These are phyloP conservation scores for Starmerella stellata DNA, from an alignment of 805 yeast species.

Conservation along the genomic window DNA sequence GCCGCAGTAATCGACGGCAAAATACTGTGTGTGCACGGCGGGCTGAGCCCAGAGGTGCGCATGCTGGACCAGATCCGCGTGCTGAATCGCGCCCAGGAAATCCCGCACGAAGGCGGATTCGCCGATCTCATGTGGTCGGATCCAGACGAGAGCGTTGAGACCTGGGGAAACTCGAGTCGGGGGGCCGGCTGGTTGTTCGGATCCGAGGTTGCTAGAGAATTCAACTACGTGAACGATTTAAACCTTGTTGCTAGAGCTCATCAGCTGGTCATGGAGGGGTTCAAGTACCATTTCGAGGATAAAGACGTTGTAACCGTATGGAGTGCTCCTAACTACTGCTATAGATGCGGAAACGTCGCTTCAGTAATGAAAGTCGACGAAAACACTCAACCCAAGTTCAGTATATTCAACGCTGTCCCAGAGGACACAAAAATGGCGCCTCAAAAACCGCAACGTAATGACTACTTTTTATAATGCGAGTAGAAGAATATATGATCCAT, in stretches of 20 bases:
- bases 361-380: slow-evolving; percentile 93
- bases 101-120: slow-evolving; percentile 97
- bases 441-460: slow-evolving; percentile 24
- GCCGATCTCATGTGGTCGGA: slow-evolving; percentile 97
- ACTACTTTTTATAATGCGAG: slow-evolving; percentile 23
- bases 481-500: no score
- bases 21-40: slow-evolving; percentile 92
- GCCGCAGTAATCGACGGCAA: slow-evolving; percentile 94
- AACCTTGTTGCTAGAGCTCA: slow-evolving; percentile 88
- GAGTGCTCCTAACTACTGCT: slow-evolving; percentile 95
- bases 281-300: slow-evolving; percentile 87
- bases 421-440: slow-evolving; percentile 32
- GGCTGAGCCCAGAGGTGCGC: slow-evolving; percentile 88
- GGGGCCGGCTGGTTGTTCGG: slow-evolving; percentile 99
- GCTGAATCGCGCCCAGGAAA: slow-evolving; percentile 88
- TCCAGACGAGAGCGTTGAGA: slow-evolving; percentile 80
- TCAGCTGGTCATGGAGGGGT: slow-evolving; percentile 97
- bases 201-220: slow-evolving; percentile 80
- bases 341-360: slow-evolving; percentile 95
- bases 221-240: slow-evolving; percentile 83
- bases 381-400: slow-evolving; percentile 69
- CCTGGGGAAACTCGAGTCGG: slow-evolving; percentile 95
- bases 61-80: slow-evolving; percentile 95
- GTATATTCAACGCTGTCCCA: slow-evolving; percentile 88
- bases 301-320: slow-evolving; percentile 95